phyloP scores from a whole-genome alignment of 1,139 yeast species.

The Yamadazyma pseudoaaseri region DNA sequence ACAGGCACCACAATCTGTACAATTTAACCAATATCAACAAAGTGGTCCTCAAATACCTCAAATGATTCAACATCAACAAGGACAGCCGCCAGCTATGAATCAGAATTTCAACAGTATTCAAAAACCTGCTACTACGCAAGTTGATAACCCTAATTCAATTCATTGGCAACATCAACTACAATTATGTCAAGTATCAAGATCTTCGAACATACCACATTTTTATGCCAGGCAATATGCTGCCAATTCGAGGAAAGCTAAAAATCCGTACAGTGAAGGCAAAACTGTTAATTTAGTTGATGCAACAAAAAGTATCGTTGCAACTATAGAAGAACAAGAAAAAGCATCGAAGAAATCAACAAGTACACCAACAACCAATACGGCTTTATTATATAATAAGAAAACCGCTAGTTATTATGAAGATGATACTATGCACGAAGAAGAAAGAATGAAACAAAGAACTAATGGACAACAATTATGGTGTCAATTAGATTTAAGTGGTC shows the following conservation, averaged over 20 bases:
- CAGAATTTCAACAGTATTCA: constrained; percentile 20
- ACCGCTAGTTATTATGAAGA: constrained; percentile 57
- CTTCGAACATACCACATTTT: constrained; percentile 72
- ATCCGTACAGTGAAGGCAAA: constrained; percentile 44
- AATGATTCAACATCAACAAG: constrained; percentile 18
- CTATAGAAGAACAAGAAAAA: constrained; percentile 43
- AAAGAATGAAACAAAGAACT: constrained; percentile 67
- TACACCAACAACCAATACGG: constrained; percentile 34
- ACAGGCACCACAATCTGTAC: constrained; percentile 17
- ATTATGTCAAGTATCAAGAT: constrained; percentile 75
- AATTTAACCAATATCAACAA: constrained; percentile 21
- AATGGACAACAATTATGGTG: constrained; percentile 88
- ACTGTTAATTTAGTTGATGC: constrained; percentile 52
- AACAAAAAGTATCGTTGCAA: constrained; percentile 49
- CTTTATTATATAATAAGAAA: constrained; percentile 64
- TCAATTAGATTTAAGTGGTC: constrained; percentile 89
- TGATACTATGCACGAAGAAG: constrained; percentile 76
- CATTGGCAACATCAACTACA: constrained; percentile 90
- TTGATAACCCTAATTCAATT: constrained; percentile 51
- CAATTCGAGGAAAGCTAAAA: constrained; percentile 59
- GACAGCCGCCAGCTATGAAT: constrained; percentile 9
- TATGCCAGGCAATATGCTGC: constrained; percentile 94
- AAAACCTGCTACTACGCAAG: constrained; percentile 32
- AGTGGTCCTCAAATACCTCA: constrained; percentile 23
- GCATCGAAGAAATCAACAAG: constrained; percentile 20